phyloP scores from a whole-genome alignment of 768 basidiomycete genomes.

The Rubroboletus pulcherrimus region DNA sequence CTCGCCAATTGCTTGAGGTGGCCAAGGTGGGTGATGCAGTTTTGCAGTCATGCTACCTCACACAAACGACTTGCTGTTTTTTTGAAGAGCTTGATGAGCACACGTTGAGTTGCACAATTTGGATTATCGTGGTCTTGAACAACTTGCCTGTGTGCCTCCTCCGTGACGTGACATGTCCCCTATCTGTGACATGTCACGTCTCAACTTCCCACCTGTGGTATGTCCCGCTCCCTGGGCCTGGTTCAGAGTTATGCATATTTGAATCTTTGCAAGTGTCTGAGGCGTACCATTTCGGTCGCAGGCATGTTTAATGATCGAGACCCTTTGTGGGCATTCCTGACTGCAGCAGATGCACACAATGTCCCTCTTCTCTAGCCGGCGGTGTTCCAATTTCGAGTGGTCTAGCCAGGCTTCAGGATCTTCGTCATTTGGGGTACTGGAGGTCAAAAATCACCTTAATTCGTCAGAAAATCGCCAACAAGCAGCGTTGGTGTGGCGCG shows the following conservation, averaged over 20 bases:
- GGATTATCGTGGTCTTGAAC: conserved; percentile 25
- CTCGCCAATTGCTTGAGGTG: conserved; percentile 7
- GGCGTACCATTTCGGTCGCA: conserved; percentile 3
- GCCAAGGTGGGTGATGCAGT: conserved; percentile 1
- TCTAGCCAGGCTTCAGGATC: background rate
- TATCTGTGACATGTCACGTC: conserved; percentile 27
- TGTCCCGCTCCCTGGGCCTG: background rate
- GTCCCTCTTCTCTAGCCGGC: background rate
- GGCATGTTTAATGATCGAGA: background rate
- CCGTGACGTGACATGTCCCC: conserved; percentile 30
- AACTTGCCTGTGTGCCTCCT: conserved; percentile 27
- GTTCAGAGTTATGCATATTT: background rate
- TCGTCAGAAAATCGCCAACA: background rate
- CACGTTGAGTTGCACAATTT: conserved; percentile 27
- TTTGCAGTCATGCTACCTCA: conserved; percentile 27
- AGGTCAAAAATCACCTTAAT: conserved; percentile 5
- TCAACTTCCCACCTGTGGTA: conserved; percentile 7
- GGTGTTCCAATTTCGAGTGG: conserved; percentile 16
- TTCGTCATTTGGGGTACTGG: background rate
- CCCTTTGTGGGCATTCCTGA: background rate
- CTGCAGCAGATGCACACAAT: background rate
- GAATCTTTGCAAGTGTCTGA: background rate
- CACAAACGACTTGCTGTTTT: conserved; percentile 22
- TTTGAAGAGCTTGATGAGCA: conserved; percentile 25
- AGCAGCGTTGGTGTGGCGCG: background rate